A percentile compares a stretch with the other conserved stretches of the same genome.
Conservation (phyloP, 1,139 yeast species). For the Tardiomyces blankii region DNA sequence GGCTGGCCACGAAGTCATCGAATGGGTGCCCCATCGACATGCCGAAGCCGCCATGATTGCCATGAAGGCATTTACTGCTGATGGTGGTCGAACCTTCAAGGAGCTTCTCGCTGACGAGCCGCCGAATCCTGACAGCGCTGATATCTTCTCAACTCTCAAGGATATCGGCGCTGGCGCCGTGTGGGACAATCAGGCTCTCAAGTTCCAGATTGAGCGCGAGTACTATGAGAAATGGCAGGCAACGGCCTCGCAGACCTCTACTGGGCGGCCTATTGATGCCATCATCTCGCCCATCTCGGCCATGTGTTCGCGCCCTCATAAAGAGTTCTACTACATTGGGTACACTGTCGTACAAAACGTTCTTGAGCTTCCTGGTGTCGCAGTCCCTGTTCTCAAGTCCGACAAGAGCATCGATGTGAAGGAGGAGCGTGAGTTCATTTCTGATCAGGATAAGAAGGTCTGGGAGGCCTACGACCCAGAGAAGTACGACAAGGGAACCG, state of each 20-base stretch:
- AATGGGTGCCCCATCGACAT: conserved; percentile 40
- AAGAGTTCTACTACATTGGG: conserved; percentile 26
- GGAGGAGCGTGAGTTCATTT: conserved; percentile 18
- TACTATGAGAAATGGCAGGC: conserved; percentile 28
- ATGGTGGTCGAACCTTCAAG: conserved; percentile 23
- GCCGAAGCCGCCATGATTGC: conserved; percentile 25
- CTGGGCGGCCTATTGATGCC: conserved; percentile 25
- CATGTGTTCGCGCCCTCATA: conserved; percentile 27
- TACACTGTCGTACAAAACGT: conserved; percentile 27
- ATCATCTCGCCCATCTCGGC: conserved; percentile 26
- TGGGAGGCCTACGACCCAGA: conserved; percentile 33
- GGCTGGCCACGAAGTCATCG: conserved; percentile 51
- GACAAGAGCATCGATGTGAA: conserved; percentile 23
- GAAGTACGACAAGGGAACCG: conserved; percentile 39
- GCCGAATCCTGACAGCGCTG: conserved; percentile 27
- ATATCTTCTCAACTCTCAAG: conserved; percentile 23
- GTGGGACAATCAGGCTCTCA: conserved; percentile 27
- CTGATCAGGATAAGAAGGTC: conserved; percentile 19
- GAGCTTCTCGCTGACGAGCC: conserved; percentile 27
- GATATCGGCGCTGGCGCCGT: conserved; percentile 31
- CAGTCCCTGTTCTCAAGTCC: conserved; percentile 37
- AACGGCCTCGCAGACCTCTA: conserved; percentile 29
- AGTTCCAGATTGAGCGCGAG: conserved; percentile 18
- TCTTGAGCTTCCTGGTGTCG: conserved; percentile 36
- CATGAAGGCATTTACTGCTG: conserved; percentile 28